Evolutionary conservation across 768 basidiomycete genomes (phyloP), one percentile per base, ranked within the genome.

Genomic region (Suillus hirtellus): DNA sequence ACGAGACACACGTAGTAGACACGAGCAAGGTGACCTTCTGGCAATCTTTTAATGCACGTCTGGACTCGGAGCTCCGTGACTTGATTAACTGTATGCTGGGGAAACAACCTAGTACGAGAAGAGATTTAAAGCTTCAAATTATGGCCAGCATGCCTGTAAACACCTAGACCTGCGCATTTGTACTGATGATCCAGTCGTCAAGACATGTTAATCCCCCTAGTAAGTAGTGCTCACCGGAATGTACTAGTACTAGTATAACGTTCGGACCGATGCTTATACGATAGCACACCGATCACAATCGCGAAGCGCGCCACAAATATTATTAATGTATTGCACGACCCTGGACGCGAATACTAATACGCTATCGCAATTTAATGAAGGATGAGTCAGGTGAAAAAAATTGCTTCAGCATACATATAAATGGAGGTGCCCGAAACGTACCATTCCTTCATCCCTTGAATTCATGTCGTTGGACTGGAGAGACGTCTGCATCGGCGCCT

Each of bases 401-500:
- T 17, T 24, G 15, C 2, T 31, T 24, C 38, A 47, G 12, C 47
- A 24, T 15, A 40, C 27, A 31, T 56, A 42, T 58, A 58, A 42
- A 58, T 6, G 53, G 53, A 35, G 34, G 34, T 7, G 53, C n/a
- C 14, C 59, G n/a, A 38, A 56, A 17, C n/a, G 14, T 11, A 31
- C 31, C 15, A 21, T 2, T 42, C 15, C 19, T 37, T 40, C 49
- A 21, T 8, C 24, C 44, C 42, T 65, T 27, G 27, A 27, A 27
- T 27, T 59, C 42, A 12, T 21, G 47, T 35, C 46, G 27, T 53
- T 46, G 19, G 60, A 15, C 46, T 69, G 65, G 67, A 61, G 60
- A n/a, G 64, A 60, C 38, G 44, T 65, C 4, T 70, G 55, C 56
- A 38, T 71, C 19, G 47, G 37, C 34, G 64, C 44, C 19, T 47